Base-by-base conservation (phyloP, 108 stramenopile genomes). In the Cyclotella choctawhatcheeana region DNA sequence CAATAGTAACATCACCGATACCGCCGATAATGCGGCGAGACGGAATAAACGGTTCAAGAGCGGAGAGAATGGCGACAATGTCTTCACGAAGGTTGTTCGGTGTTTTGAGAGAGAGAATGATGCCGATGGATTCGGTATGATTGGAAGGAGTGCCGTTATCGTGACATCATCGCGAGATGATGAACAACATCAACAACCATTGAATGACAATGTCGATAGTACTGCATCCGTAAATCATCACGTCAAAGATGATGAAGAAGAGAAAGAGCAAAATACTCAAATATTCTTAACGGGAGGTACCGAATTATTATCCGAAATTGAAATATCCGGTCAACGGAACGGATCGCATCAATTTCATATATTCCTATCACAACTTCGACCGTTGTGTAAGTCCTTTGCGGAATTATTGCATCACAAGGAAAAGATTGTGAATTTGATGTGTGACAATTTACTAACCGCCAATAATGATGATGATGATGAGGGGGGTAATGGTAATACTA, bases 341-440 rank as follows among this genome's bases (percentile, higher is more conserved):
- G 88, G 85, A 48, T 94, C 93, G 10, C 87, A 86, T 74, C 50
- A 89, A 21, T 94, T 90, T 69, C 78, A 78, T 32, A 82, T 79
- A 50, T 81, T 92, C 26, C 74, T 88, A 64, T 75, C 82, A 21
- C 71, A 86, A 64, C 47, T 91, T 12, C 87, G 88, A 82, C 85
- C 75, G 34, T 73, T 94, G 54, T 84, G 82, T 45, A 81, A 90
- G 55, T 91, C 89, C 7, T 71, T 94, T 58, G 89, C 93, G 25
- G 93, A 94, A 68, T 55, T 94, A 37, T 65, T 94, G 34, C 88
- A 94, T 58, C 86, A 94, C 45, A 64, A 83, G 45, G 76, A 79
- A 48, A 74, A 78, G 25, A 86, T 94, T 74, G 78, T 94, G 22
- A 69, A 88, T 33, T 16, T 92, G 6, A 34, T 94, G 37, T 66